Conservation (phyloP, 192 early-diverging fungal genomes). For the Coemansia sp. region DNA sequence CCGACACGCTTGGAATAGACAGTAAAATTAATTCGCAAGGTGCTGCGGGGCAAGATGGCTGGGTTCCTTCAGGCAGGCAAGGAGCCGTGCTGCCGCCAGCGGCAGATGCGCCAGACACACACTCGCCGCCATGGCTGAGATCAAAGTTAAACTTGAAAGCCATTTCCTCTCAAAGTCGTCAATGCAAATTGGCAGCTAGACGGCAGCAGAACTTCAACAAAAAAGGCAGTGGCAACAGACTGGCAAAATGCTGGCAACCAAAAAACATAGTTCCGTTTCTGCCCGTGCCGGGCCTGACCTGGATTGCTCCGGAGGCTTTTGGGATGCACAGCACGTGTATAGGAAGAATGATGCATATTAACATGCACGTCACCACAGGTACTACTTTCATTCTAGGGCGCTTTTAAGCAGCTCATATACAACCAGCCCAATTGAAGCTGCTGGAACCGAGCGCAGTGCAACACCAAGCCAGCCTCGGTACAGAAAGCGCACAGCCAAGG, state of each 20-base stretch:
- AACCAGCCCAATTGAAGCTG: slow-evolving; percentile 33
- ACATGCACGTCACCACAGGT: neutral
- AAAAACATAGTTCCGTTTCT: too few species aligned
- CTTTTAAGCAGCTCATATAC: slow-evolving; percentile 41
- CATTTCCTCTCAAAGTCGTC: slow-evolving; percentile 13
- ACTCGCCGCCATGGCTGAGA: slow-evolving; percentile 18
- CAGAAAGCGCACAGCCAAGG: slow-evolving; percentile 25
- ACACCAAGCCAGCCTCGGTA: slow-evolving; percentile 48
- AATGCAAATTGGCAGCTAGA: too few species aligned
- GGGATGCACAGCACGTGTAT: slow-evolving; percentile 1
- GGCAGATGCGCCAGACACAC: neutral
- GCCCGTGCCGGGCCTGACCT: too few species aligned
- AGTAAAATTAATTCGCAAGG: slow-evolving; percentile 24
- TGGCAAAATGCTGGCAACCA: too few species aligned
- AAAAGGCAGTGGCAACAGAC: too few species aligned
- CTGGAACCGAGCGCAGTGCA: slow-evolving; percentile 42
- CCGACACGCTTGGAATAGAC: slow-evolving; percentile 24
- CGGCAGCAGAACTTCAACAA: neutral
- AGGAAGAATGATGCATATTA: neutral
- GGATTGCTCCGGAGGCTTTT: too few species aligned
- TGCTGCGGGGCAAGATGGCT: neutral
- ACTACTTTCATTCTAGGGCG: neutral
- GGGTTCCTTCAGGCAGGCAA: neutral
- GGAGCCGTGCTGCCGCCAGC: neutral
- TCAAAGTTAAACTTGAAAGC: slow-evolving; percentile 49